These are phyloP conservation scores for Gnaphalium uliginosum DNA, from an alignment of 129 eudicot genomes.

Conservation along the genomic window DNA sequence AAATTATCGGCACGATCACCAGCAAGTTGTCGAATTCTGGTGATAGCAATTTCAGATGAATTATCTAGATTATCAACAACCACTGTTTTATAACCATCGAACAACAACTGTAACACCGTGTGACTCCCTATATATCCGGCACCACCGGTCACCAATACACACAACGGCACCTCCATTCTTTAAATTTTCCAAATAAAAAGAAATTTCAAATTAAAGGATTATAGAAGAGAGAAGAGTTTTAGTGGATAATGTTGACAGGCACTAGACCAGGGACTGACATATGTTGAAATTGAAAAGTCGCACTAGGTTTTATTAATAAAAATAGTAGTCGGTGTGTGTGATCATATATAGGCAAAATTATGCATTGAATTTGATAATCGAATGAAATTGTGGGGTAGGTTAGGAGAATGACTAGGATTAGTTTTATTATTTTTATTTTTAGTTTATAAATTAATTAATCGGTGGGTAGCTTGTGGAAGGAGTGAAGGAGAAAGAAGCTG, in stretches of 20 bases:
- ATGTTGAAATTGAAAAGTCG: constrained; percentile 1
- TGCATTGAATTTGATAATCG: background rate
- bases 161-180: constrained; percentile 39
- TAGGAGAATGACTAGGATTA: background rate
- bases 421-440: constrained; percentile 1
- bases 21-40: constrained; percentile 67
- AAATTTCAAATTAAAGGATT: background rate
- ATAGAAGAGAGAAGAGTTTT: background rate
- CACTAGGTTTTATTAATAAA: too few relatives aligned
- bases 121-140: constrained; percentile 95
- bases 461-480: constrained; percentile 7
- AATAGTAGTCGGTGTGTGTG: background rate
- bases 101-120: constrained; percentile 69
- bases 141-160: constrained; percentile 81
- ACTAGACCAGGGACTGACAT: constrained; percentile 19
- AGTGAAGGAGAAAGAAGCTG: constrained; percentile 4
- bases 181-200: background rate
- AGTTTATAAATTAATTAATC: background rate
- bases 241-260: background rate
- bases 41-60: constrained; percentile 56
- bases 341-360: constrained; percentile 6
- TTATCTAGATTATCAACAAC: constrained; percentile 78
- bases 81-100: constrained; percentile 59
- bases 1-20: constrained; percentile 57
- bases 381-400: constrained; percentile 8